Percentiles rank a stretch among this genome's conserved stretches.
Evolutionary conservation across 208 protist genomes (phyloP).

Genomic region (Acanthamoeba triangularis): DNA sequence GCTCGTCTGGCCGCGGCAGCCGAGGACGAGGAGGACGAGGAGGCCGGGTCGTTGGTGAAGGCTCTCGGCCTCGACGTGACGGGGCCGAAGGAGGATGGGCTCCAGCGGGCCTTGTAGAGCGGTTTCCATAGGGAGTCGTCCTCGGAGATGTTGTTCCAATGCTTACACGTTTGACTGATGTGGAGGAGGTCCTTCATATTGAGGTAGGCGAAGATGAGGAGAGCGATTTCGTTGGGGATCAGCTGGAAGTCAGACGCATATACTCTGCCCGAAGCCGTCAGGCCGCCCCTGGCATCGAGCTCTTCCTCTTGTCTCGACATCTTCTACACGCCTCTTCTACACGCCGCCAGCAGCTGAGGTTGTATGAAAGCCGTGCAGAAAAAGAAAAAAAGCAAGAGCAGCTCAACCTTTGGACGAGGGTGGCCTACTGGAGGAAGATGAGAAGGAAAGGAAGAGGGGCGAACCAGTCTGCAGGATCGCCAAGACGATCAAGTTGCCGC

Average conservation of each 20-base stretch:
- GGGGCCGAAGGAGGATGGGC: not conserved
- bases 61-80: not conserved
- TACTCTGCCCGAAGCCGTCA: not conserved
- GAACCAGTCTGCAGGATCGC: too few species aligned
- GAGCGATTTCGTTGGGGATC: constrained; percentile 55
- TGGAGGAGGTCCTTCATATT: constrained; percentile 43
- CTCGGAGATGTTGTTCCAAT: constrained; percentile 60
- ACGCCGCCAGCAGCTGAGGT: too few species aligned
- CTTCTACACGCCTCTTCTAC: too few species aligned
- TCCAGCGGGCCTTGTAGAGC: constrained; percentile 16
- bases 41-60: not conserved
- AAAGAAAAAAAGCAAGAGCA: too few species aligned
- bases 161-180: constrained; percentile 46
- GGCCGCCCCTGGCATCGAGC: not conserved
- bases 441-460: too few species aligned
- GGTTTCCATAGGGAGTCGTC: constrained; percentile 67
- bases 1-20: not conserved
- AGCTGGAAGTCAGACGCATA: not conserved
- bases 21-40: not conserved
- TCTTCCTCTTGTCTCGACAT: not conserved
- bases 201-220: constrained; percentile 44
- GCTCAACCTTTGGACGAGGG: too few species aligned
- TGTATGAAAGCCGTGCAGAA: too few species aligned
- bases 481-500: too few species aligned
- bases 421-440: too few species aligned